A percentile compares a stretch with the other conserved stretches of the same genome.
Conservation (phyloP, 495 filamentous ascomycete genomes). For the Aspergillus campestris region DNA sequence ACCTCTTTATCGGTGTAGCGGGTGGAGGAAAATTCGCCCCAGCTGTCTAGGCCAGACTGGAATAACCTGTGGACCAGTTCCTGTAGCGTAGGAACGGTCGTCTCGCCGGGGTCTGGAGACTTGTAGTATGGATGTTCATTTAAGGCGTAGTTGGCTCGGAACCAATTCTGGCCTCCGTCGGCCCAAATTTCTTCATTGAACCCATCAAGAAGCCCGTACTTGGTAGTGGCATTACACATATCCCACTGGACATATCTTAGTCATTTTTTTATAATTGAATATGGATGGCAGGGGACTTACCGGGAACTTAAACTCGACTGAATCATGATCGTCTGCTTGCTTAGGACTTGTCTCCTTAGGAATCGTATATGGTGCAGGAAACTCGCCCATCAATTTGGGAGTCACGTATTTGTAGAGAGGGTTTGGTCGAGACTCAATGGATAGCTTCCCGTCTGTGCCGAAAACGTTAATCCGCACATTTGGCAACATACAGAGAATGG, state of each 20-base stretch:
- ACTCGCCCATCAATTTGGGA: neutral
- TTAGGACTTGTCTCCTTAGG: neutral
- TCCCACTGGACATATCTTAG: constrained; percentile 1
- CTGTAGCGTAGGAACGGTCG: constrained; percentile 1
- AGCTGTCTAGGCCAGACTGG: neutral
- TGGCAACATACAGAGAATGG: constrained; percentile 1
- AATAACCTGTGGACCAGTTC: neutral
- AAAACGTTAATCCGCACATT: neutral
- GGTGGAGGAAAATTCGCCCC: constrained; percentile 1
- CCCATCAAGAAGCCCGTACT: constrained; percentile 3
- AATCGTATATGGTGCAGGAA: neutral
- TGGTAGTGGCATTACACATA: constrained; percentile 1
- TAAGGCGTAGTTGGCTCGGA: neutral
- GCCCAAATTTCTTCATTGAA: neutral
- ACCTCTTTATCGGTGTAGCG: neutral
- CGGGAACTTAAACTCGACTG: neutral
- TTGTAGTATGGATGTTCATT: constrained; percentile 1
- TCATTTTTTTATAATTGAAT: no score
- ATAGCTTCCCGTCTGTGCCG: neutral
- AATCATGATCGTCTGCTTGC: neutral
- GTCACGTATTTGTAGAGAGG: constrained; percentile 3
- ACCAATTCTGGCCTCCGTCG: constrained; percentile 5
- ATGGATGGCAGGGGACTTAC: neutral
- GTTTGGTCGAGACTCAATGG: neutral
- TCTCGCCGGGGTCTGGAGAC: neutral